Evolutionary conservation across 1,284 basidiomycete species (phyloP).

Genomic region (Mycosarcoma maydis): DNA sequence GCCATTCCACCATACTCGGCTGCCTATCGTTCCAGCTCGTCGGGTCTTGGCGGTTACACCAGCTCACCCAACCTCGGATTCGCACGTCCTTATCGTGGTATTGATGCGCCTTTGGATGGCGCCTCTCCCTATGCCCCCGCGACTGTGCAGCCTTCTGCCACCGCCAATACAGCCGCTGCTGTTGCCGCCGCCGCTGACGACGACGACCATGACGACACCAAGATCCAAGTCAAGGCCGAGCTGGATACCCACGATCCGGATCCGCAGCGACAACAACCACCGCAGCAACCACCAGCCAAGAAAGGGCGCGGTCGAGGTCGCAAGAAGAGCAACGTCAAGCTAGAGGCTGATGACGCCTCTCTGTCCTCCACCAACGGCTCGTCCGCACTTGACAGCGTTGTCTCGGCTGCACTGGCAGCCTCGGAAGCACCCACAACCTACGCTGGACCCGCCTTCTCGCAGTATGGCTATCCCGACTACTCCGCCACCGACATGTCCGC

Average conservation of each 20-base stretch:
- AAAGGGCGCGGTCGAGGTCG: conserved; percentile 33
- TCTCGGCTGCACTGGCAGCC: conserved; percentile 28
- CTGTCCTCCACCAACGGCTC: conserved; percentile 8
- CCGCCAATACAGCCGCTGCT: conserved; percentile 19
- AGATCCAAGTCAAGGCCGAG: conserved; percentile 32
- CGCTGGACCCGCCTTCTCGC: conserved; percentile 27
- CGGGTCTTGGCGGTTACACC: conserved; percentile 39
- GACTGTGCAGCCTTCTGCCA: conserved; percentile 35
- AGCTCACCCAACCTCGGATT: conserved; percentile 46
- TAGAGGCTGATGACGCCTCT: conserved; percentile 7
- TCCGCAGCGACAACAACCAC: conserved; percentile 1
- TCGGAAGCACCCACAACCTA: conserved; percentile 20
- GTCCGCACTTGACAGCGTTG: conserved; percentile 20
- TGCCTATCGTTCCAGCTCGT: conserved; percentile 43
- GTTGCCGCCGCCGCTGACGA: too few relatives aligned
- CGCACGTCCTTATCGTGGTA: conserved; percentile 40
- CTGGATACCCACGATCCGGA: conserved; percentile 18
- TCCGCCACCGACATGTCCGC: conserved; percentile 32
- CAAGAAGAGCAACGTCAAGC: conserved; percentile 38
- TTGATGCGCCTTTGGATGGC: conserved; percentile 31
- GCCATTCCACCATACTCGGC: conserved; percentile 49
- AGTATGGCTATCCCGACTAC: conserved; percentile 46
- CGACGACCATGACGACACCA: conserved; percentile 20
- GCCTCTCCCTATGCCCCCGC: conserved; percentile 34
- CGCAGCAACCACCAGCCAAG: conserved; percentile 18